A percentile compares a stretch with the other conserved stretches of the same genome.
These are phyloP conservation scores for Cystobasidium pallidum DNA, from an alignment of 1,284 basidiomycete species.

Conservation along the genomic window DNA sequence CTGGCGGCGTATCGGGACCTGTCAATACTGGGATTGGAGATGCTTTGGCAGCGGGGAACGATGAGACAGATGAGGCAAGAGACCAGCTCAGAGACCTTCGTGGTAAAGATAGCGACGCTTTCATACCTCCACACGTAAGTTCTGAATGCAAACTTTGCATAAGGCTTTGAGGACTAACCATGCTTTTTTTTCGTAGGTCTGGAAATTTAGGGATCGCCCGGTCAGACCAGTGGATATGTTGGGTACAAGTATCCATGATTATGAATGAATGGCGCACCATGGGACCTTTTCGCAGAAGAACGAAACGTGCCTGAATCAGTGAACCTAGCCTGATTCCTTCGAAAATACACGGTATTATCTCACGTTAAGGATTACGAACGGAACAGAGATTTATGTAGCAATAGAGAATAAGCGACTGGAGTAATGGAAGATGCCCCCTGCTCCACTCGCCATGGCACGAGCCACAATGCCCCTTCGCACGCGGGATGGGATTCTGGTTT, in stretches of 20 bases:
- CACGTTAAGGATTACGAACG: not conserved
- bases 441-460: too few relatives aligned
- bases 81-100: not conserved
- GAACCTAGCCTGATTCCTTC: not conserved
- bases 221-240: constrained; percentile 9
- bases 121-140: constrained; percentile 14
- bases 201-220: constrained; percentile 19
- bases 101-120: not conserved
- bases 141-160: not conserved
- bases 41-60: constrained; percentile 2
- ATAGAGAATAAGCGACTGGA: not conserved
- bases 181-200: constrained; percentile 3
- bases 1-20: constrained; percentile 1
- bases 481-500: too few relatives aligned
- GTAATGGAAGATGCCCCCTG: not conserved
- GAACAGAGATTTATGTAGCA: constrained; percentile 3
- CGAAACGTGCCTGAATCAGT: not conserved
- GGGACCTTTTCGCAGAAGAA: not conserved
- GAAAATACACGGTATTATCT: not conserved
- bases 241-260: constrained; percentile 17
- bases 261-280: not conserved
- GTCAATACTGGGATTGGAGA: constrained; percentile 4
- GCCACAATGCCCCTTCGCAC: too few relatives aligned
- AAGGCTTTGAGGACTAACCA: too few relatives aligned
- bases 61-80: not conserved